Conservation (phyloP, 805 yeast genomes). For the Candida cerambycidarum region DNA sequence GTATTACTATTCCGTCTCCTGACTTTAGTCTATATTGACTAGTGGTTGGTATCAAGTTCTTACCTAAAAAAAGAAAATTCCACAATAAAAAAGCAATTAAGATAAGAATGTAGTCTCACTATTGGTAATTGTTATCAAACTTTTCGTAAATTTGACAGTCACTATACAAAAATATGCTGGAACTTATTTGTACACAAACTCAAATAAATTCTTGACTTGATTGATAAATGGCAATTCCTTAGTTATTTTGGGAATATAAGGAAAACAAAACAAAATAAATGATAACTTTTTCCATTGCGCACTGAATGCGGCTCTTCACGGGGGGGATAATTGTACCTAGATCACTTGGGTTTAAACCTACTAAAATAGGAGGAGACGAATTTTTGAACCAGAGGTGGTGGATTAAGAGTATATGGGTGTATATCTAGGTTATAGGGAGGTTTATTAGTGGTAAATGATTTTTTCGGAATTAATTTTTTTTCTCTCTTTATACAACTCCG, state of each 20-base stretch:
- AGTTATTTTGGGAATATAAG: background rate
- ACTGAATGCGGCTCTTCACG: constrained; percentile 4
- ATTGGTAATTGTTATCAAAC: background rate
- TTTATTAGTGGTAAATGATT: too few relatives aligned
- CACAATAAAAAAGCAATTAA: constrained; percentile 5
- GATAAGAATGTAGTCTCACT: constrained; percentile 2
- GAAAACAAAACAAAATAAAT: constrained; percentile 6
- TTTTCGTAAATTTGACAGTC: background rate
- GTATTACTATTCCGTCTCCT: too few relatives aligned
- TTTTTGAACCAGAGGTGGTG: too few relatives aligned
- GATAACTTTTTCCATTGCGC: constrained; percentile 6
- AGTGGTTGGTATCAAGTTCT: too few relatives aligned
- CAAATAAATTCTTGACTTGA: background rate
- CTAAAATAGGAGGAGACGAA: too few relatives aligned
- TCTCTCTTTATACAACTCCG: too few relatives aligned
- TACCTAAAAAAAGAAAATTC: constrained; percentile 2
- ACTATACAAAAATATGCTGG: background rate
- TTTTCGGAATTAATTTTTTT: too few relatives aligned
- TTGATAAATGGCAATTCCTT: background rate
- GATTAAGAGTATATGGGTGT: too few relatives aligned
- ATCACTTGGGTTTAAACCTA: too few relatives aligned
- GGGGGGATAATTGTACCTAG: background rate
- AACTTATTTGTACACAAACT: background rate
- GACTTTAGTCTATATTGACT: too few relatives aligned
- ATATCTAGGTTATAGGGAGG: too few relatives aligned